A percentile compares a stretch with the other conserved stretches of the same genome.
phyloP scores from a whole-genome alignment of 1,284 basidiomycete genomes.

The Leccinum pallidistipes region DNA sequence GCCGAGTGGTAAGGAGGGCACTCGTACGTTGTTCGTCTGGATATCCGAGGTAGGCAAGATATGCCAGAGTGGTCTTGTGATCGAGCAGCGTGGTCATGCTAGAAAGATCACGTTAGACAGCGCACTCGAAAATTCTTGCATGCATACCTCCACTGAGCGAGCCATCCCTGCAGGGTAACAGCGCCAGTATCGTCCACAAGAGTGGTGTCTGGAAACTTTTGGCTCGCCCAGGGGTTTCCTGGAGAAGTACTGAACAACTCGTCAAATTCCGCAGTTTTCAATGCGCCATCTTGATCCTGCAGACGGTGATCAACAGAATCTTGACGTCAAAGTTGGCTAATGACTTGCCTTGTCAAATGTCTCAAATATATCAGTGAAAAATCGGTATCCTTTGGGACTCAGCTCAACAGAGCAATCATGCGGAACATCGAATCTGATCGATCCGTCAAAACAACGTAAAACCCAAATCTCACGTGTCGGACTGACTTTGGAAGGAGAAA shows the following conservation, averaged over 20 bases:
- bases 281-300: conserved; percentile 92
- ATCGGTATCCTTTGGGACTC: conserved; percentile 91
- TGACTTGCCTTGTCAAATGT: conserved; percentile 84
- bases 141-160: conserved; percentile 94
- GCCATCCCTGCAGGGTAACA: conserved; percentile 95
- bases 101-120: conserved; percentile 2
- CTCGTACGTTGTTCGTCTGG: conserved; percentile 72
- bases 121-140: not conserved
- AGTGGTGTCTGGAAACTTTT: conserved; percentile 89
- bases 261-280: conserved; percentile 84
- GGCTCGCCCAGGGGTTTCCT: conserved; percentile 87
- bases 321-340: not conserved
- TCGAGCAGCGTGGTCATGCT: conserved; percentile 98
- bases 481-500: conserved; percentile 83
- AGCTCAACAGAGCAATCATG: conserved; percentile 94
- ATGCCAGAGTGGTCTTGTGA: conserved; percentile 88
- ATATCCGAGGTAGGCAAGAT: conserved; percentile 94
- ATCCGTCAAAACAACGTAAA: conserved; percentile 11
- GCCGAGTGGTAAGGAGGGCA: conserved; percentile 79
- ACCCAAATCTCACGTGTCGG: conserved; percentile 10
- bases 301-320: conserved; percentile 3
- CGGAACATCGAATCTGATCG: conserved; percentile 83
- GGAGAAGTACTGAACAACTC: conserved; percentile 93
- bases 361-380: conserved; percentile 97
- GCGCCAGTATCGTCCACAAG: conserved; percentile 88